A percentile compares a stretch with the other conserved stretches of the same genome.
phyloP scores from a whole-genome alignment of 352 stramenopile species.

The Phytophthora idaei region DNA sequence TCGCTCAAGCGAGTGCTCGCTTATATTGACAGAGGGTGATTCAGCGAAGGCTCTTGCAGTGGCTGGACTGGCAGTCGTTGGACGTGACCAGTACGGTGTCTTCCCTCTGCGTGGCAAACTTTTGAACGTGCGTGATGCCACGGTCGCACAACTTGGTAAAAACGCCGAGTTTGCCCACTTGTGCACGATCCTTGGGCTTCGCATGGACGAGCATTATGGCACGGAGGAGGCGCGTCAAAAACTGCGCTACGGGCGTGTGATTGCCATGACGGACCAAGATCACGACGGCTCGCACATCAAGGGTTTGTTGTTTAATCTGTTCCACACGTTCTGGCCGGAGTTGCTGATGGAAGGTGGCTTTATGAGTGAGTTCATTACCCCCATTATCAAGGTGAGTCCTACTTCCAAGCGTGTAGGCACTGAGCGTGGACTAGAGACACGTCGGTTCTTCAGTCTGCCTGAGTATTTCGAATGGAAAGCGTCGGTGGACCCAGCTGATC shows the following conservation, averaged over 20 bases:
- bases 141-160: slow-evolving; percentile 86
- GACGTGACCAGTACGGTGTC: slow-evolving; percentile 98
- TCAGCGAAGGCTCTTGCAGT: slow-evolving; percentile 99
- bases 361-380: slow-evolving; percentile 99
- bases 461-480: slow-evolving; percentile 97
- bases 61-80: slow-evolving; percentile 97
- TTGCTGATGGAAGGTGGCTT: slow-evolving; percentile 95
- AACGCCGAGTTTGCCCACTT: slow-evolving; percentile 97
- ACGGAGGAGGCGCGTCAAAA: slow-evolving; percentile 88
- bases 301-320: slow-evolving; percentile 98
- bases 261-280: slow-evolving; percentile 99
- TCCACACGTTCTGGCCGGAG: slow-evolving; percentile 98
- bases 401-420: slow-evolving; percentile 56
- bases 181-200: slow-evolving; percentile 98
- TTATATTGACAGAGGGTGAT: slow-evolving; percentile 99
- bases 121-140: slow-evolving; percentile 90
- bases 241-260: slow-evolving; percentile 98
- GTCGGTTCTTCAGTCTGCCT: slow-evolving; percentile 97
- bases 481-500: slow-evolving; percentile 38
- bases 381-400: slow-evolving; percentile 97
- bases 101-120: slow-evolving; percentile 98
- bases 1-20: slow-evolving; percentile 91
- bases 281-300: slow-evolving; percentile 99
- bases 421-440: slow-evolving; percentile 63
- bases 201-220: slow-evolving; percentile 95